Percentiles rank a stretch among this genome's conserved stretches.
phyloP scores from a whole-genome alignment of 768 basidiomycete species.

The Dentipellis fragilis region DNA sequence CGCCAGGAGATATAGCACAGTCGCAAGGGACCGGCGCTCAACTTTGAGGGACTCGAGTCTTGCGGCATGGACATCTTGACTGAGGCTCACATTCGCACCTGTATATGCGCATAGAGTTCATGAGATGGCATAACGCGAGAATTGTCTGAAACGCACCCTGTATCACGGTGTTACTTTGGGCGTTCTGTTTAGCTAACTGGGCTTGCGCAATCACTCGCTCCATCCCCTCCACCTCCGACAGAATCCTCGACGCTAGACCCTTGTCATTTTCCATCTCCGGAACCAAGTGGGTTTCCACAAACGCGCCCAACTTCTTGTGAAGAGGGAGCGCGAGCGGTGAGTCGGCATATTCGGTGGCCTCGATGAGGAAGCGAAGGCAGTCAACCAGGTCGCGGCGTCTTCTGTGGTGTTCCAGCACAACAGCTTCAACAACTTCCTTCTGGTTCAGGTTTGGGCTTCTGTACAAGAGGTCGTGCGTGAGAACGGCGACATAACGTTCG shows the following conservation, averaged over 20 bases:
- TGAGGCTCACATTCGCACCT: constrained; percentile 41
- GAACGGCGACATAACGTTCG: constrained; percentile 66
- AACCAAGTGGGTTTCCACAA: constrained; percentile 42
- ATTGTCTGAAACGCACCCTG: constrained; percentile 34
- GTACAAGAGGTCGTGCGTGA: constrained; percentile 54
- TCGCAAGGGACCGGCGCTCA: constrained; percentile 60
- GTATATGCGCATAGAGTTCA: not conserved
- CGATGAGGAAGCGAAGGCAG: constrained; percentile 59
- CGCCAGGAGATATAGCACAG: constrained; percentile 51
- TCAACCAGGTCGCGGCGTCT: constrained; percentile 63
- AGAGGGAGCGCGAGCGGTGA: constrained; percentile 34
- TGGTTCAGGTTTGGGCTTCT: constrained; percentile 55
- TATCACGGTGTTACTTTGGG: constrained; percentile 46
- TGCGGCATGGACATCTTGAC: constrained; percentile 55
- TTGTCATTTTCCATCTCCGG: constrained; percentile 21
- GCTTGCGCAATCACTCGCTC: constrained; percentile 43
- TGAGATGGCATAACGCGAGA: not conserved
- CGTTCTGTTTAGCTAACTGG: constrained; percentile 50
- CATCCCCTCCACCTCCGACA: constrained; percentile 54
- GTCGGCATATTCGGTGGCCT: constrained; percentile 44
- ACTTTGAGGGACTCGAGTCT: constrained; percentile 66
- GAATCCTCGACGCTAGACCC: constrained; percentile 43
- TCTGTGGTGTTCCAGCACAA: constrained; percentile 59
- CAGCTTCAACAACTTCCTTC: constrained; percentile 49
- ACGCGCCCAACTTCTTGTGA: constrained; percentile 42